Evolutionary conservation across 768 basidiomycete species (phyloP).

Genomic region (Mycena belliarum): DNA sequence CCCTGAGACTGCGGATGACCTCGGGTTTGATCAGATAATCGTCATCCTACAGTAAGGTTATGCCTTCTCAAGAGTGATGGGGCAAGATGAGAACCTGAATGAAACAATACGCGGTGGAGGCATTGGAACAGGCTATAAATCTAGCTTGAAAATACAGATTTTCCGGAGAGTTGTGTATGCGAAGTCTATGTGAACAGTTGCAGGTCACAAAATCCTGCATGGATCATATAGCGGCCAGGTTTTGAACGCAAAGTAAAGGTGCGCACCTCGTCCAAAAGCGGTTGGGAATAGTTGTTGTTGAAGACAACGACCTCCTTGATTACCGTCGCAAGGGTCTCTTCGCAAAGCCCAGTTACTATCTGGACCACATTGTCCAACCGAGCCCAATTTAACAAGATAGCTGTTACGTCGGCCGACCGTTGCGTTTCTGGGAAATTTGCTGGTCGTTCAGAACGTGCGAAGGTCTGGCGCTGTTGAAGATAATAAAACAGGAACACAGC

Average conservation of each 20-base stretch:
- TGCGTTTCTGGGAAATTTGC: too few relatives aligned
- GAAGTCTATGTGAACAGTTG: constrained; percentile 47
- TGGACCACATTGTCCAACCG: constrained; percentile 60
- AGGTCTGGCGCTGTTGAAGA: too few relatives aligned
- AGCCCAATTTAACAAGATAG: constrained; percentile 68
- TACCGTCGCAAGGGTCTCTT: constrained; percentile 40
- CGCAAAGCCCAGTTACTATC: constrained; percentile 56
- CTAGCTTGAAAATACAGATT: constrained; percentile 67
- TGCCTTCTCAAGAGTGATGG: not conserved
- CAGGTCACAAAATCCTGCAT: constrained; percentile 42
- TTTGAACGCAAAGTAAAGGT: not conserved
- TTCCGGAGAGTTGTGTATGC: constrained; percentile 55
- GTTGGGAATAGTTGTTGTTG: constrained; percentile 59
- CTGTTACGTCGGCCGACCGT: constrained; percentile 59
- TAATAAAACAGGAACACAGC: not conserved
- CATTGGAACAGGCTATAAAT: constrained; percentile 56
- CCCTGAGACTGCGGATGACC: constrained; percentile 51
- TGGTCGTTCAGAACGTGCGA: constrained; percentile 18
- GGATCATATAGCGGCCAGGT: not conserved
- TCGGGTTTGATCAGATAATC: constrained; percentile 65
- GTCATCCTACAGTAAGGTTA: constrained; percentile 51
- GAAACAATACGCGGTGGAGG: constrained; percentile 57
- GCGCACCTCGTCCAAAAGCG: constrained; percentile 44
- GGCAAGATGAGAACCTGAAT: constrained; percentile 45
- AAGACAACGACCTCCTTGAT: constrained; percentile 55